Evolutionary conservation across 2,329 filamentous ascomycete species (phyloP), one percentile per base, ranked within the genome.

Genomic region (Phoma sp.): DNA sequence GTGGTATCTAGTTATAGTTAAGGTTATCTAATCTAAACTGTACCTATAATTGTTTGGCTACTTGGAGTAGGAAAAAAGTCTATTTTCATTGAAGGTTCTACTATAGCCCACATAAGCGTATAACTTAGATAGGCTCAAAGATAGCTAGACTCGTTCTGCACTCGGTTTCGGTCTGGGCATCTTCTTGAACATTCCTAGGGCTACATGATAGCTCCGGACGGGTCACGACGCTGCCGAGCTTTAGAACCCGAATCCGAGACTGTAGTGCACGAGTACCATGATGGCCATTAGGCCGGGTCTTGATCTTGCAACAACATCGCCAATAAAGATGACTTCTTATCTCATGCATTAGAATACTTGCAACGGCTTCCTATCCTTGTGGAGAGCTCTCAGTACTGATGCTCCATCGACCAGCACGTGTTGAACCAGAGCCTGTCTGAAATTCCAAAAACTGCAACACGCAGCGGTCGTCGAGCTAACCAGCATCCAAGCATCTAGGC

Each of bases 211-310:
- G 18, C 28, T 42, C 17, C 6, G 17, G 14, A 23, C 5, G 11
- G 18, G 6, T 23, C 28, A 20, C 28, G 12, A 26, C n/a, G 21
- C 42, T 28, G 30, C 42, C 42, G 21, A 20, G 21, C 14, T 36
- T 18, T 7, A 20, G 15, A 29, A 40, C 12, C n/a, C n/a, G n/a
- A 17, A 12, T 20, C 21, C 20, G 18, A 17, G 11, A 17, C n/a
- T 10, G 11, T n/a, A 33, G n/a, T 10, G n/a, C 29, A 15, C 30
- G 37, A 42, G 46, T 23, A 42, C 46, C 37, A 11, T 49, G 46
- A 36, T 49, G 46, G 29, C 5, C 10, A 25, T 14, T 29, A 34
- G 46, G 39, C 5, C 23, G 20, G 2, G 17, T 29, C 38, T 42
- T 29, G 15, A 29, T 17, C 15, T 25, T 34, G 37, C 28, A 12